Evolutionary conservation across 208 protist genomes (phyloP).

Genomic region (Phytomonas serpens): DNA sequence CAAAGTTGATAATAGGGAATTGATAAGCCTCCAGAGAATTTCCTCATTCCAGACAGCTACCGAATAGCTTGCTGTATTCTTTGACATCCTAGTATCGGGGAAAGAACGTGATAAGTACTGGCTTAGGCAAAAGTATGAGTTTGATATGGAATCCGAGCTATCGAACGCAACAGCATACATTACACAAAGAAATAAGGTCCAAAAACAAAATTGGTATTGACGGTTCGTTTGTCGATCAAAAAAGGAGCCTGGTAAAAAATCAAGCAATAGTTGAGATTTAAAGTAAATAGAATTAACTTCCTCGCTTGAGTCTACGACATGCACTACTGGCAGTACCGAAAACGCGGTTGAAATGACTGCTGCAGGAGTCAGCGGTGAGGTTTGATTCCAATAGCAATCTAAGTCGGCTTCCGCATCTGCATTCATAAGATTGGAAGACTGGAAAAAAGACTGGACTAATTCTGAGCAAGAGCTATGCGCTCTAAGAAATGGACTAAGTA

Average conservation of each 20-base stretch:
- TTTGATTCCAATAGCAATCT: slow-evolving; percentile 21
- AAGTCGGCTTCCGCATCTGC: slow-evolving; percentile 12
- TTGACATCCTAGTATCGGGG: not conserved
- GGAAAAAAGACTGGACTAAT: not conserved
- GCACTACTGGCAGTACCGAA: not conserved
- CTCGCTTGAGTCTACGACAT: not conserved
- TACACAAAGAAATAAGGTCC: slow-evolving; percentile 1
- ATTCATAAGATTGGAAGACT: not conserved
- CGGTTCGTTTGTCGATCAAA: not conserved
- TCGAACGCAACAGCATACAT: not conserved
- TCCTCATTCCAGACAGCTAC: slow-evolving; percentile 63
- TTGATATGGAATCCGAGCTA: not conserved
- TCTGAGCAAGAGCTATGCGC: not conserved
- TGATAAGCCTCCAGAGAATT: slow-evolving; percentile 64
- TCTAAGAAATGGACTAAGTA: not conserved
- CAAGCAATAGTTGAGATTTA: not conserved
- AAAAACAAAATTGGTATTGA: not conserved
- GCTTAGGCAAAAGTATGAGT: not conserved
- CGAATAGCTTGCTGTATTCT: slow-evolving; percentile 2
- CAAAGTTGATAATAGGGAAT: slow-evolving; percentile 44
- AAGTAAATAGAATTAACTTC: not conserved
- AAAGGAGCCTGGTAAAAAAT: not conserved
- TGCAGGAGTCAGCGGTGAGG: slow-evolving; percentile 42
- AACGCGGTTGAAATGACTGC: slow-evolving; percentile 32
- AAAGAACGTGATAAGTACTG: not conserved